phyloP scores from a whole-genome alignment of 352 stramenopile genomes.

The Phytophthora brassicae region DNA sequence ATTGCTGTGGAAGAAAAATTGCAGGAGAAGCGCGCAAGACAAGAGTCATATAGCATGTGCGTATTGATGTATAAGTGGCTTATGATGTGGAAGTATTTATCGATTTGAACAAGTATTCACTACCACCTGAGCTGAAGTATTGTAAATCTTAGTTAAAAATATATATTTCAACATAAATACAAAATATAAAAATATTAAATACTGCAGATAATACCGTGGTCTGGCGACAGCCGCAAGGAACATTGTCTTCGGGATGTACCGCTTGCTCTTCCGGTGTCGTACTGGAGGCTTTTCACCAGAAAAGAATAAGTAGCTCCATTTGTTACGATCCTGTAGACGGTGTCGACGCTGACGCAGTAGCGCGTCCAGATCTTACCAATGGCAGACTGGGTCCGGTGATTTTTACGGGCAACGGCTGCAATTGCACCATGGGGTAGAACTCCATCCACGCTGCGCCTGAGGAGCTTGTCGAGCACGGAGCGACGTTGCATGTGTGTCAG shows the following conservation, averaged over 20 bases:
- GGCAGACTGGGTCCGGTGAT: not conserved
- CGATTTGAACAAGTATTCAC: too few relatives aligned
- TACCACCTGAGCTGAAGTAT: too few relatives aligned
- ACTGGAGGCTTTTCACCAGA: not conserved
- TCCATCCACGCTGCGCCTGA: not conserved
- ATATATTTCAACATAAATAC: not conserved
- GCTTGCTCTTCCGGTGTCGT: not conserved
- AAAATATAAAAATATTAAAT: not conserved
- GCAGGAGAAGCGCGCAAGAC: too few relatives aligned
- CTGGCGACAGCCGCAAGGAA: not conserved
- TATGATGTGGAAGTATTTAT: too few relatives aligned
- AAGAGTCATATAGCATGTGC: too few relatives aligned
- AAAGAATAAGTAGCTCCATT: not conserved
- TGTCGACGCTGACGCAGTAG: not conserved
- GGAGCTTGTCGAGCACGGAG: not conserved
- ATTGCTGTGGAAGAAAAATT: too few relatives aligned
- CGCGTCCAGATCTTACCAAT: not conserved
- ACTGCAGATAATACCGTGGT: not conserved
- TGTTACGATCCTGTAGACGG: not conserved
- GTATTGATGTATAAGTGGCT: too few relatives aligned
- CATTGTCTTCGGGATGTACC: conserved; percentile 6
- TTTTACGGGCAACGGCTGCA: too few relatives aligned
- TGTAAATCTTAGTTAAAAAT: not conserved
- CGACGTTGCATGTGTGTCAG: not conserved
- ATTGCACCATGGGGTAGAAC: too few relatives aligned